phyloP scores from a whole-genome alignment of 305 asterid genomes.

The Solanum aculeatissimum region DNA sequence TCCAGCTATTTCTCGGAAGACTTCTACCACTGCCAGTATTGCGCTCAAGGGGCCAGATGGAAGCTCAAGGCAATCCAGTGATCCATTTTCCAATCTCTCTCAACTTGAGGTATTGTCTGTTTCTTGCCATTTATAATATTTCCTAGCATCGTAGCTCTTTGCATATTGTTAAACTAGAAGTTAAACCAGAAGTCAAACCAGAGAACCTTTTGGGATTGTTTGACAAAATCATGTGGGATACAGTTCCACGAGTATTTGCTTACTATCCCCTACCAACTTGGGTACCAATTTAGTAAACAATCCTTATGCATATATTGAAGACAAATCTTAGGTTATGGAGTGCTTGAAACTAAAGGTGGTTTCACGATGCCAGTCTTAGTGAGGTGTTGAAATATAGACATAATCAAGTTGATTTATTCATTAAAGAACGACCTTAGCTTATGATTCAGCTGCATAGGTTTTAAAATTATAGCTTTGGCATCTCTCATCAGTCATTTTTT shows the following conservation, averaged over 20 bases:
- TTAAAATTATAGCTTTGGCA: background rate
- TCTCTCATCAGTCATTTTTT: background rate
- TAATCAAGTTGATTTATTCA: background rate
- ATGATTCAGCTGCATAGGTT: background rate
- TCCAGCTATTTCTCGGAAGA: slow-evolving; percentile 38
- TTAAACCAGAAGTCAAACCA: background rate
- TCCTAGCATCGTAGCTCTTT: background rate
- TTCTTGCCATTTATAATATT: background rate
- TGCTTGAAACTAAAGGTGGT: background rate
- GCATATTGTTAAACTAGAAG: background rate
- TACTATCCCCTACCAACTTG: too few relatives aligned
- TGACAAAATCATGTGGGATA: background rate
- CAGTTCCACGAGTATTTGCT: too few relatives aligned
- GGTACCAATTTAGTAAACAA: background rate
- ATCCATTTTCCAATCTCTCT: slow-evolving; percentile 58
- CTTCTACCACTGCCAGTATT: slow-evolving; percentile 14
- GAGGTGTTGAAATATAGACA: background rate
- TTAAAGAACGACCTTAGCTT: background rate
- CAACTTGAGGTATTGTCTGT: slow-evolving; percentile 48
- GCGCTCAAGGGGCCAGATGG: slow-evolving; percentile 27
- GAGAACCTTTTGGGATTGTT: background rate
- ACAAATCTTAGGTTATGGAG: background rate
- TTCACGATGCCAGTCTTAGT: background rate
- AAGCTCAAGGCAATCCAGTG: slow-evolving; percentile 26
- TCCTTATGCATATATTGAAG: background rate